These are phyloP conservation scores for Oenanthe sinensis DNA, from an alignment of 129 eudicot genomes.

Conservation along the genomic window DNA sequence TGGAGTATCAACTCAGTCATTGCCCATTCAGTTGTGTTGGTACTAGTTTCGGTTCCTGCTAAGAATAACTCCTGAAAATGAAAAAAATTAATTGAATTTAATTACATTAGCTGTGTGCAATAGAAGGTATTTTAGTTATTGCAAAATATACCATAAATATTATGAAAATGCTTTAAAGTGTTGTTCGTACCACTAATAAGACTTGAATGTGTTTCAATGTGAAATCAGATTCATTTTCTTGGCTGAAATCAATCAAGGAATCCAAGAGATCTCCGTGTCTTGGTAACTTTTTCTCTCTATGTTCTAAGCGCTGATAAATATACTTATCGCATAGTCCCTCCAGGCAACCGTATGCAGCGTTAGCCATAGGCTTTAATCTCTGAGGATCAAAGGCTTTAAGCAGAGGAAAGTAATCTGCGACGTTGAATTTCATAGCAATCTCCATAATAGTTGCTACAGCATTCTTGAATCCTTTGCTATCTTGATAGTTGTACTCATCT, in stretches of 20 bases:
- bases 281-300: not conserved
- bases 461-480: conserved; percentile 3
- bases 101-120: not conserved
- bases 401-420: not conserved
- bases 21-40: conserved; percentile 33
- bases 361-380: conserved; percentile 1
- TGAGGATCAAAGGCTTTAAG: conserved; percentile 9
- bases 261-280: not conserved
- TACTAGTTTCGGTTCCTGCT: conserved; percentile 35
- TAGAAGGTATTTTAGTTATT: not conserved
- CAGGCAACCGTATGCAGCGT: not conserved
- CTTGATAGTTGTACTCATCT: not conserved
- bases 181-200: not conserved
- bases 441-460: conserved; percentile 5
- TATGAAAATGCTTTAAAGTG: not conserved
- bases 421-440: not conserved
- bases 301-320: not conserved
- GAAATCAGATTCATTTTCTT: conserved; percentile 5
- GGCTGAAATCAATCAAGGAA: conserved; percentile 5
- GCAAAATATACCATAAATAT: not conserved
- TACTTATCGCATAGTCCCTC: not conserved
- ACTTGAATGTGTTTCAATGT: conserved; percentile 5
- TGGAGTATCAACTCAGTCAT: conserved; percentile 29
- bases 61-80: conserved; percentile 25
- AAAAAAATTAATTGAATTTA: not conserved